Base-by-base conservation (phyloP, 306 rosid genomes). In the Vigna trinervia region DNA sequence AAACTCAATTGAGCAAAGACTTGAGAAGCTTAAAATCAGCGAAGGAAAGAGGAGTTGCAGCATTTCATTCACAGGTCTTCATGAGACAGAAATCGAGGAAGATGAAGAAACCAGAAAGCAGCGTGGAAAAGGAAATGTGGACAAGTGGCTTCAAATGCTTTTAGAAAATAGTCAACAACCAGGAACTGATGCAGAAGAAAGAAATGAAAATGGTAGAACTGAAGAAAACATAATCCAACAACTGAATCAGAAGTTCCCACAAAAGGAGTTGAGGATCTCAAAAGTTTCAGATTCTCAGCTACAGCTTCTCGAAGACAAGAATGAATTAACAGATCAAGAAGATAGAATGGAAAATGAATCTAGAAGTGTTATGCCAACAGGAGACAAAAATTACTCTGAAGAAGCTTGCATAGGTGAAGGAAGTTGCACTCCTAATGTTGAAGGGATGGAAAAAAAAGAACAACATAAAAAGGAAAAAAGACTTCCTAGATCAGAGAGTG, bases 131-230 rank as follows among this genome's bases (percentile, higher is more conserved):
- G 99, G 97, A 67, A 96, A 92, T 71, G 83, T 96, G 20, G 99
- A 96, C 76, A 96, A 91, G 76, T 96, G 99, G 99, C 98, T 96
- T 61, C 90, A 92, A 76, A 82, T 92, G 83, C 93, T 96, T 82
- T 82, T 96, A 69, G 97, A 89, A 53, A 83, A 83, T 71, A 76
- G 80, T 71, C 89, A 82, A 62, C 93, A 74, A 66, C 91, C 15
- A 74, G 83, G 58, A 48, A 50, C 51, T 36, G 82, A 76, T 30
- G 73, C 82, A 61, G 81, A 74, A 73, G 87, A 83, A 63, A 75
- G 77, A 50, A 78, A 76, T 17, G 86, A 81, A 79, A 76, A 62
- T 66, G 87, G 58, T 66, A 58, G 63, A 71, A 73, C 71, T 67
- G 82, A 82, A 58, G 87, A 82, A 52, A 86, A 87, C 56, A 83